These are phyloP conservation scores for Melastoma malabathricum DNA, from an alignment of 345 rosid genomes.

Conservation along the genomic window DNA sequence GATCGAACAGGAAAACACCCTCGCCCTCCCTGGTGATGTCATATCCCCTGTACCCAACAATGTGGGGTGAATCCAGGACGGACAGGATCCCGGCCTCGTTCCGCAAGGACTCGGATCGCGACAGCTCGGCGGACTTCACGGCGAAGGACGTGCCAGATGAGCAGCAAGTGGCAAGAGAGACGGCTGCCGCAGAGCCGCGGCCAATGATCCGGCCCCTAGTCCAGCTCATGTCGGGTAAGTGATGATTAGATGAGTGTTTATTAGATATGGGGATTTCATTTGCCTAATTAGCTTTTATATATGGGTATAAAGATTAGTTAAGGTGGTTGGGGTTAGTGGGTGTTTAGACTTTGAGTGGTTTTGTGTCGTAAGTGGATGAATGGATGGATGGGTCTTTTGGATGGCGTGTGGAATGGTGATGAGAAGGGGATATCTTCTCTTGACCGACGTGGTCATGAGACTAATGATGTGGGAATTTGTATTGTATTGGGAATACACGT, in stretches of 20 bases:
- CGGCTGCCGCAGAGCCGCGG: slow-evolving; percentile 69
- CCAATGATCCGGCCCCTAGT: slow-evolving; percentile 53
- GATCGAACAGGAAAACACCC: slow-evolving; percentile 32
- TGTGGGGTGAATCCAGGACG: slow-evolving; percentile 25
- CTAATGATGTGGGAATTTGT: no score
- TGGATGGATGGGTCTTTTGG: no score
- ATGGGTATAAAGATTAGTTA: no score
- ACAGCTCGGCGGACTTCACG: slow-evolving; percentile 47
- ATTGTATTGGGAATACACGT: no score
- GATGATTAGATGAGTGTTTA: no score
- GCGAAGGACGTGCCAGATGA: slow-evolving; percentile 33
- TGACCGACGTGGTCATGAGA: background rate
- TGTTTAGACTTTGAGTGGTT: background rate
- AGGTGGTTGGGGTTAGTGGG: no score
- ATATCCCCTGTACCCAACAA: slow-evolving; percentile 45
- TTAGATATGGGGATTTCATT: no score
- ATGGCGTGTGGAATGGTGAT: slow-evolving; percentile 5
- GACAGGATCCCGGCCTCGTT: slow-evolving; percentile 49
- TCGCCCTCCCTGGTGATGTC: slow-evolving; percentile 27
- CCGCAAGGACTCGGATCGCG: slow-evolving; percentile 31
- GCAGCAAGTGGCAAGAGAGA: slow-evolving; percentile 31
- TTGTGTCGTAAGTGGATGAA: background rate
- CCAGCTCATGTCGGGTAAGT: slow-evolving; percentile 35
- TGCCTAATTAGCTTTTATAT: no score
- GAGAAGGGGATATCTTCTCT: background rate